These are phyloP conservation scores for Ustilago trichophora DNA, from an alignment of 1,284 basidiomycete genomes.

Conservation along the genomic window DNA sequence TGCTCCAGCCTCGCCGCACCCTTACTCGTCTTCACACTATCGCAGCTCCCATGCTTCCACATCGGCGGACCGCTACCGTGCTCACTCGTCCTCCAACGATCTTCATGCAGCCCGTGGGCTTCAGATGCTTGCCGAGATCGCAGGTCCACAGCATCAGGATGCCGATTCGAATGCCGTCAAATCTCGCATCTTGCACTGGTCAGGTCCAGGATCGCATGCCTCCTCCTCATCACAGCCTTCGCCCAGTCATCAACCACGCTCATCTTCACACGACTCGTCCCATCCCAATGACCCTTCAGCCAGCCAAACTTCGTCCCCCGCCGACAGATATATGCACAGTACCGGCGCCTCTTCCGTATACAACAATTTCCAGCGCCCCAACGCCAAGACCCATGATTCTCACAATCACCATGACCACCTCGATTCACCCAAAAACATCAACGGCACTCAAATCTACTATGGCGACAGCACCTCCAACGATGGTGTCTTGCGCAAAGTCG, in stretches of 20 bases:
- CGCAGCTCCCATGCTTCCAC: background rate
- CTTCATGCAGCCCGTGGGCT: constrained; percentile 37
- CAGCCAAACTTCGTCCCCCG: too few relatives aligned
- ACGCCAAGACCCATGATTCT: background rate
- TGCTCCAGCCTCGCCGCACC: constrained; percentile 1
- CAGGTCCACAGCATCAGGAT: constrained; percentile 35
- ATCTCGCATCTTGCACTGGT: constrained; percentile 32
- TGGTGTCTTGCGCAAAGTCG: constrained; percentile 19
- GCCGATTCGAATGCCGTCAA: constrained; percentile 29
- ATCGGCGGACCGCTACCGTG: background rate
- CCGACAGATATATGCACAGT: background rate
- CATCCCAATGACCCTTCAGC: background rate
- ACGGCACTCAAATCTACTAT: constrained; percentile 36
- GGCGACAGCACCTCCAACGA: constrained; percentile 21
- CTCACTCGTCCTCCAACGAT: constrained; percentile 16
- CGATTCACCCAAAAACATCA: constrained; percentile 31
- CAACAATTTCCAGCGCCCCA: constrained; percentile 7
- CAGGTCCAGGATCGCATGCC: constrained; percentile 10
- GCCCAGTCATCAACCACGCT: background rate
- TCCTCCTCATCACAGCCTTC: constrained; percentile 13
- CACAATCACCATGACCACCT: constrained; percentile 5
- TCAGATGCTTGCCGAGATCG: constrained; percentile 46
- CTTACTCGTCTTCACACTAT: background rate
- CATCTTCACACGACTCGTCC: background rate
- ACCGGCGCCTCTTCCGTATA: background rate